Base-by-base conservation (phyloP, 345 rosid genomes). In the Anastatica hierochuntica region DNA sequence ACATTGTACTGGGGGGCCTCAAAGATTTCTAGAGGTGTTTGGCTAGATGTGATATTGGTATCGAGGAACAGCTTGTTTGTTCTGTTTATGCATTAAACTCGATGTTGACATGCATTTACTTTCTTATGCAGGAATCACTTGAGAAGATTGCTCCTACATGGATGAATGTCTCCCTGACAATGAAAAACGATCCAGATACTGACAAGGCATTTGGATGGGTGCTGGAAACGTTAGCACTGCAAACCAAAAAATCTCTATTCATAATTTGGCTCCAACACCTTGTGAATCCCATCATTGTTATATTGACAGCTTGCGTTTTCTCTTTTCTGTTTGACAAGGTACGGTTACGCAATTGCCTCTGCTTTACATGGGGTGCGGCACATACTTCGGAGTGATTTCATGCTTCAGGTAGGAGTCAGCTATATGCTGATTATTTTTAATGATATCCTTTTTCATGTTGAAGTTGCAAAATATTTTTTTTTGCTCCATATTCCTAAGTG, bases 121-220 rank as follows among this genome's bases (percentile, higher is more conserved):
- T 54, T 64, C 35, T 61, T 16, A 29, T 69, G 56, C 70, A 84
- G 94, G 77, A 79, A 45, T 45, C 79, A 60, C 77, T 88, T 67
- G 79, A 79, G 73, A 85, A 85, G 69, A 83, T 88, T 58, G 84
- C 97, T 58, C 94, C 99, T 15, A 94, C 99, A 36, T 94, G 99
- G 99, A 83, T 88, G 88, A 94, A 94, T 76, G 64, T 88, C 60
- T 94, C 97, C 3, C 37, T 94, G 56, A 77, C 75, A 65, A 94
- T 94, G 99, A 94, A 94, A 70, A 72, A 77, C 46, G 97, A 94
- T 46, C 90, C 92, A 2, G 97, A 88, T 60, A 88, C 99, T 14
- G 99, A 94, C 48, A 83, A 94, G 67, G 70, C 79, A 43, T 88
- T 94, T 70, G 99, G 99, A 67, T 94, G 99, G 99, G 97, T 94